These are phyloP conservation scores for Neonectria sp. DNA, from an alignment of 2,329 filamentous ascomycete species.

Conservation along the genomic window DNA sequence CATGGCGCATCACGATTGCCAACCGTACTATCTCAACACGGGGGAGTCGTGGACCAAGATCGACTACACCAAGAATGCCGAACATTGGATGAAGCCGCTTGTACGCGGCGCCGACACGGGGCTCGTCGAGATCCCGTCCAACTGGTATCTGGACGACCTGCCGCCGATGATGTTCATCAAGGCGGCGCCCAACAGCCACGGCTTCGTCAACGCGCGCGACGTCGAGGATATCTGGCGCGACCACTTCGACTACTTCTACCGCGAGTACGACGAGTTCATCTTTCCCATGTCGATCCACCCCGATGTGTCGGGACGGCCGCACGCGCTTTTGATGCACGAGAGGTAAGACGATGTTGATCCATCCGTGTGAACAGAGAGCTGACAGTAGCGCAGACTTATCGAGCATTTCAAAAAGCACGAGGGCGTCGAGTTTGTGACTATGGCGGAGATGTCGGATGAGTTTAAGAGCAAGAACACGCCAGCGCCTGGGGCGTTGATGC, in stretches of 20 bases:
- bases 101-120: constrained; percentile 72
- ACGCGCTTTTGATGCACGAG: constrained; percentile 82
- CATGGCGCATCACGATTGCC: constrained; percentile 75
- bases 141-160: constrained; percentile 77
- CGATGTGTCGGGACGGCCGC: constrained; percentile 79
- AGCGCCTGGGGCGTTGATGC: constrained; percentile 72
- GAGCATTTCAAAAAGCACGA: constrained; percentile 76
- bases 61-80: constrained; percentile 65
- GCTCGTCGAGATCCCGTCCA: constrained; percentile 73
- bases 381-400: constrained; percentile 57
- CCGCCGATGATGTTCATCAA: constrained; percentile 83
- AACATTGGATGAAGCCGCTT: constrained; percentile 64
- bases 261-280: constrained; percentile 83
- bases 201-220: constrained; percentile 70
- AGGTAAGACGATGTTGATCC: constrained; percentile 21
- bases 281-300: constrained; percentile 86
- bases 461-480: constrained; percentile 77
- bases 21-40: constrained; percentile 75
- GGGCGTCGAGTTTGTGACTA: constrained; percentile 77
- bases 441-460: constrained; percentile 80
- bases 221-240: constrained; percentile 77
- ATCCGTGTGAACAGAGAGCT: background rate
- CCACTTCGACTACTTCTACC: constrained; percentile 81
- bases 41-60: constrained; percentile 80
- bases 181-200: constrained; percentile 74